A percentile compares a stretch with the other conserved stretches of the same genome.
These are phyloP conservation scores for Lachnellula arida DNA, from an alignment of 2,329 filamentous ascomycete species.

Conservation along the genomic window DNA sequence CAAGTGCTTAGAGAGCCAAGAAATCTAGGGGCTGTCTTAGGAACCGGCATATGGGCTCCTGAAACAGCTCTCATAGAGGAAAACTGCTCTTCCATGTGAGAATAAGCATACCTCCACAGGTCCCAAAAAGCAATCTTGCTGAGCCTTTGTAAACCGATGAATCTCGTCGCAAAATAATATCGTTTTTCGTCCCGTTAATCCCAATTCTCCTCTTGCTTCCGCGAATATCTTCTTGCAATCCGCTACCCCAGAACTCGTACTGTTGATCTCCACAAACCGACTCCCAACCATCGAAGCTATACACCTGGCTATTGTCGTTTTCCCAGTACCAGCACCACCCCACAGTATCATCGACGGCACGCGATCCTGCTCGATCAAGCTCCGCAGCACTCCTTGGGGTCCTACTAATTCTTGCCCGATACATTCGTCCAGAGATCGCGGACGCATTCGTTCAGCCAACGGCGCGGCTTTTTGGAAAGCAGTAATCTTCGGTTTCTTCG, in stretches of 20 bases:
- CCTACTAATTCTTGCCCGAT: conserved; percentile 89
- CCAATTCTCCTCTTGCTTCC: conserved; percentile 75
- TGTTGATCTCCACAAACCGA: conserved; percentile 93
- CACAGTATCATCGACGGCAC: conserved; percentile 96
- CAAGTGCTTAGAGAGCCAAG: no score
- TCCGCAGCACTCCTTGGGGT: conserved; percentile 73
- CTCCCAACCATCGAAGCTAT: conserved; percentile 78
- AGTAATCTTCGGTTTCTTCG: conserved; percentile 64
- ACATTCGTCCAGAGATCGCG: conserved; percentile 76
- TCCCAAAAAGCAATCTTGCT: conserved; percentile 91
- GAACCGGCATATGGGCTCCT: no score
- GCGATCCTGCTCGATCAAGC: conserved; percentile 77
- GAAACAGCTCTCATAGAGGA: no score
- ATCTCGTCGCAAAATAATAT: conserved; percentile 94
- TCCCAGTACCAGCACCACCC: conserved; percentile 76
- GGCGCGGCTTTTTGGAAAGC: conserved; percentile 68
- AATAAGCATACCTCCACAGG: conserved; percentile 61
- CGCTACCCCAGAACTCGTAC: conserved; percentile 78
- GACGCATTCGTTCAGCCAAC: conserved; percentile 90
- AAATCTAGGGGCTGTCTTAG: no score
- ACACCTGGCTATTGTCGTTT: conserved; percentile 88
- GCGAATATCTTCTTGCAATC: conserved; percentile 91
- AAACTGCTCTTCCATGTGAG: no score
- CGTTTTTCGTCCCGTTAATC: conserved; percentile 80
- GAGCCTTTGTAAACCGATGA: conserved; percentile 60